Conservation (phyloP, 495 filamentous ascomycete genomes). For the Lepidopterella palustris region DNA sequence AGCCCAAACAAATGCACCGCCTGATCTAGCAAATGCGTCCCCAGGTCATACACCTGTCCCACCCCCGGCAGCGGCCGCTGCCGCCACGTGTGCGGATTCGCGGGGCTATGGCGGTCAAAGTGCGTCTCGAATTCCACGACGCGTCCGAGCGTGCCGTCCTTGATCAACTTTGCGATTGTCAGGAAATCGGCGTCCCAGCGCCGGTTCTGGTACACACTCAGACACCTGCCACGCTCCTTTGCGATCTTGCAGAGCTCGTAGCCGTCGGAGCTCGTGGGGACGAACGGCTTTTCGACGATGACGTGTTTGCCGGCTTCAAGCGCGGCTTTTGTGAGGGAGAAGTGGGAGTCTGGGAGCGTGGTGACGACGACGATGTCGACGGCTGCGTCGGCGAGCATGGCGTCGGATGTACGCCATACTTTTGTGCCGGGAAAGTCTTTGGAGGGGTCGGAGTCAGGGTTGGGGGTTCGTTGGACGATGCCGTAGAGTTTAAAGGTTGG, state of each 20-base stretch:
- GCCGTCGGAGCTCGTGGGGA: conserved; percentile 64
- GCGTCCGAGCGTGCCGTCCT: conserved; percentile 52
- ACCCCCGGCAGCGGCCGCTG: conserved; percentile 59
- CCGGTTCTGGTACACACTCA: conserved; percentile 87
- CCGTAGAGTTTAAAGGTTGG: conserved; percentile 64
- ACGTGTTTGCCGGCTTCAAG: conserved; percentile 76
- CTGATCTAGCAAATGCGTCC: conserved; percentile 79
- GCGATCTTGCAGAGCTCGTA: conserved; percentile 60
- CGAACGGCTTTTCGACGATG: conserved; percentile 84
- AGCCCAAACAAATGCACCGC: conserved; percentile 68
- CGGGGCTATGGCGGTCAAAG: conserved; percentile 71
- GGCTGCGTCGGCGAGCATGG: conserved; percentile 57
- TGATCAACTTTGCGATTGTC: conserved; percentile 60
- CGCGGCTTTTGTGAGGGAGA: conserved; percentile 53
- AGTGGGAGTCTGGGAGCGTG: conserved; percentile 72
- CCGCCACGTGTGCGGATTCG: conserved; percentile 59
- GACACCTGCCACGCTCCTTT: conserved; percentile 49
- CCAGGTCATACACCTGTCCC: conserved; percentile 72
- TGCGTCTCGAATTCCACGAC: conserved; percentile 77
- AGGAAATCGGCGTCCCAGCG: conserved; percentile 81
- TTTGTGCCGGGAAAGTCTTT: conserved; percentile 63
- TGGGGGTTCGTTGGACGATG: conserved; percentile 73
- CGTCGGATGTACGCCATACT: conserved; percentile 54
- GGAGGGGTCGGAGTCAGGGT: conserved; percentile 53
- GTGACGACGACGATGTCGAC: conserved; percentile 70